phyloP scores from a whole-genome alignment of 139 green algal species.

The Diplosphaera chodatii region DNA sequence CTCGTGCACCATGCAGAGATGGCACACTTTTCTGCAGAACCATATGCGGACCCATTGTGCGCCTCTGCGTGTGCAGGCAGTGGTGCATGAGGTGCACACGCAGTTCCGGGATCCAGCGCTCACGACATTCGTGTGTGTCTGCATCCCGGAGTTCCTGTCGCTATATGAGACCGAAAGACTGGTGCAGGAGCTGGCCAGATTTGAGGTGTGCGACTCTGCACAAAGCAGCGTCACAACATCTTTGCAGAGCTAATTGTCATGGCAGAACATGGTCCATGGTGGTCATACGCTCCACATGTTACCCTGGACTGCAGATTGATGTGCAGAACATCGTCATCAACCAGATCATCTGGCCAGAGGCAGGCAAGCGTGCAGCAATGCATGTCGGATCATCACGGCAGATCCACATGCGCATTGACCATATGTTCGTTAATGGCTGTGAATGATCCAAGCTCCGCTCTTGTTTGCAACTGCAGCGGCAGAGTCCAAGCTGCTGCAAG shows the following conservation, averaged over 20 bases:
- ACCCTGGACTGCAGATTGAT: constrained; percentile 95
- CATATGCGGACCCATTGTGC: too few species aligned
- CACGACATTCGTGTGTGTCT: constrained; percentile 98
- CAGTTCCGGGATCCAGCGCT: constrained; percentile 90
- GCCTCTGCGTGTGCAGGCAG: constrained; percentile 35
- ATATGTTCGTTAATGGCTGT: too few species aligned
- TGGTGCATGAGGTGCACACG: constrained; percentile 72
- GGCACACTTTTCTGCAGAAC: too few species aligned
- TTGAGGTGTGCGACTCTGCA: too few species aligned
- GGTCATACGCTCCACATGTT: too few species aligned
- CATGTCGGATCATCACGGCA: not conserved
- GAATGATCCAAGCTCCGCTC: too few species aligned
- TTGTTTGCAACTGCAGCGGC: too few species aligned
- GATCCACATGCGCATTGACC: not conserved
- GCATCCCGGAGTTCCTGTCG: constrained; percentile 96
- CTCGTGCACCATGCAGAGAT: too few species aligned
- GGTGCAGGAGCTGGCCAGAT: constrained; percentile 87
- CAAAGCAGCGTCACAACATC: too few species aligned
- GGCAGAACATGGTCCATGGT: too few species aligned
- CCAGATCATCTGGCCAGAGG: constrained; percentile 83
- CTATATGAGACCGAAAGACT: constrained; percentile 97
- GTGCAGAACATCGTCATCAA: constrained; percentile 95
- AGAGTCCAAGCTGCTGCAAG: constrained; percentile 59
- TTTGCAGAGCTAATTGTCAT: too few species aligned
- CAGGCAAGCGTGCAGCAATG: too few species aligned